Evolutionary conservation across 768 basidiomycete genomes (phyloP).

Genomic region (Kwoniella bestiolae): DNA sequence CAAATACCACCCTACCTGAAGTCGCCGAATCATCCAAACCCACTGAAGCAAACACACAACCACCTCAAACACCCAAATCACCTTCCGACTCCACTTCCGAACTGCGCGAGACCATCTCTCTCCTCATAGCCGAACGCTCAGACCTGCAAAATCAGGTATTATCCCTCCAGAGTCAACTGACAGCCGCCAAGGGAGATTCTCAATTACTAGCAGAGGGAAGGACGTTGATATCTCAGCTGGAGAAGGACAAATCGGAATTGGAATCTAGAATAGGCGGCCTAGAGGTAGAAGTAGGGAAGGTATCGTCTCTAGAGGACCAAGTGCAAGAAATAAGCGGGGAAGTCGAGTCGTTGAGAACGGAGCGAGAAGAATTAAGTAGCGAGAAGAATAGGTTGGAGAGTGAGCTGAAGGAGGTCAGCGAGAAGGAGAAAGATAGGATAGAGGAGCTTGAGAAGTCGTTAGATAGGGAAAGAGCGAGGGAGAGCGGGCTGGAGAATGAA

Average conservation of each 20-base stretch:
- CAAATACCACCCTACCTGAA: background rate
- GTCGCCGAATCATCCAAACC: background rate
- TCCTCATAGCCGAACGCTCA: conserved; percentile 44
- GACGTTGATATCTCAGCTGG: conserved; percentile 35
- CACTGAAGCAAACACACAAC: background rate
- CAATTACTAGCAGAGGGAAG: conserved; percentile 42
- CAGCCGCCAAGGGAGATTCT: conserved; percentile 31
- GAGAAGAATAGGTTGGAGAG: conserved; percentile 22
- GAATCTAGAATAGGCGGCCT: conserved; percentile 17
- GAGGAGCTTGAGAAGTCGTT: conserved; percentile 29
- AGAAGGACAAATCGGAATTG: conserved; percentile 39
- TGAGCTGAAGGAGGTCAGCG: conserved; percentile 18
- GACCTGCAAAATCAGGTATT: conserved; percentile 42
- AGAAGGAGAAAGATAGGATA: conserved; percentile 23
- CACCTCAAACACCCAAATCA: background rate
- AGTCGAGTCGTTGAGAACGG: conserved; percentile 15
- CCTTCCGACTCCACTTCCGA: conserved; percentile 27
- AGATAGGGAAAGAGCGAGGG: conserved; percentile 31
- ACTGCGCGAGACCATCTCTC: conserved; percentile 44
- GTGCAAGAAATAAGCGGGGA: conserved; percentile 9
- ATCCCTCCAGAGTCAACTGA: conserved; percentile 24
- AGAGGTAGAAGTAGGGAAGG: conserved; percentile 7
- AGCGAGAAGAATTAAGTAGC: conserved; percentile 17
- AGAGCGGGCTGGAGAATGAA: conserved; percentile 49
- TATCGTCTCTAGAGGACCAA: conserved; percentile 15